Evolutionary conservation across 148 eudicot species (phyloP).

Genomic region (Rhododendron mucronatum): DNA sequence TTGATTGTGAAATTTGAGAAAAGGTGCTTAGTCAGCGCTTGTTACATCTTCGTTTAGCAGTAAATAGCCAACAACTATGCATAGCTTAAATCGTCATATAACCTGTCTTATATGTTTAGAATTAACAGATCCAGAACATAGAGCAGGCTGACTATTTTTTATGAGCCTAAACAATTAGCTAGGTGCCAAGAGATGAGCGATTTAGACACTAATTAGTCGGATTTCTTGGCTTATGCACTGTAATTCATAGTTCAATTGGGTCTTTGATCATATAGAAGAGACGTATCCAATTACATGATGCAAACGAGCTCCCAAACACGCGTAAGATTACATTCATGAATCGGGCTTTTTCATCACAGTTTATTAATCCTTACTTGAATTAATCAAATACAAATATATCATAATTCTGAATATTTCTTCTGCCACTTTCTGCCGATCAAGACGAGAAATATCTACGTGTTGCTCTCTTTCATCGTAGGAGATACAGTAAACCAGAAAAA

Average conservation of each 20-base stretch:
- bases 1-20: not conserved
- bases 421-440: too few relatives aligned
- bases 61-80: not conserved
- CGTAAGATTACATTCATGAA: too few relatives aligned
- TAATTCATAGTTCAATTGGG: constrained; percentile 48
- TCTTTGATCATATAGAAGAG: too few relatives aligned
- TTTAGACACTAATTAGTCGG: constrained; percentile 72
- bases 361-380: too few relatives aligned
- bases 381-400: too few relatives aligned
- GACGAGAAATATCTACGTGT: too few relatives aligned
- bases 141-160: constrained; percentile 61
- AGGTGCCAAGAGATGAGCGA: constrained; percentile 83
- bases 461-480: too few relatives aligned
- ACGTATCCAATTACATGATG: too few relatives aligned
- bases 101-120: not conserved
- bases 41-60: not conserved
- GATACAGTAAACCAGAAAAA: too few relatives aligned
- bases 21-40: not conserved
- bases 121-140: constrained; percentile 62
- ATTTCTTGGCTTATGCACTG: constrained; percentile 55
- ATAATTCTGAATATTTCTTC: too few relatives aligned
- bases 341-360: too few relatives aligned
- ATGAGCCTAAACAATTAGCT: constrained; percentile 51
- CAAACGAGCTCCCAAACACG: too few relatives aligned
- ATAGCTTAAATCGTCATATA: not conserved